Evolutionary conservation across 352 stramenopile species (phyloP).

Genomic region (Peronospora farinosa): DNA sequence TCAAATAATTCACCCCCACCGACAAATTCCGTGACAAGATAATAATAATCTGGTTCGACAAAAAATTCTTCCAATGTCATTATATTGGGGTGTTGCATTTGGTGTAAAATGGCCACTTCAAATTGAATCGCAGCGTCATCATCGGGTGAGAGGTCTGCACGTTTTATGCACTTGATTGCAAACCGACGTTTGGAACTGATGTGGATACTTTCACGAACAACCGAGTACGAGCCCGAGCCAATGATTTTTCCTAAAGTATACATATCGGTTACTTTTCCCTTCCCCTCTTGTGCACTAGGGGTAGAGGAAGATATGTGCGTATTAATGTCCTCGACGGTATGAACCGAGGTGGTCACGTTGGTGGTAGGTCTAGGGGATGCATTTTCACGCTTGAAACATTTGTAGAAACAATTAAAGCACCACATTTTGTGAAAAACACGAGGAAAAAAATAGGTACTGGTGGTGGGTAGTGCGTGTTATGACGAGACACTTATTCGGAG

Average conservation of each 20-base stretch:
- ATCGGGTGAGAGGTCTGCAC: conserved; percentile 56
- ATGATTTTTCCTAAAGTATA: conserved; percentile 81
- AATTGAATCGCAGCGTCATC: conserved; percentile 75
- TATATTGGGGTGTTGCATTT: conserved; percentile 87
- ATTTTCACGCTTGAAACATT: conserved; percentile 35
- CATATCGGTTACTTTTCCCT: conserved; percentile 57
- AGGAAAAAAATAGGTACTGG: no score
- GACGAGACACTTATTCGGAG: no score
- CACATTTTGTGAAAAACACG: no score
- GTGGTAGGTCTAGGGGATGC: conserved; percentile 23
- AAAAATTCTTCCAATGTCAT: conserved; percentile 89
- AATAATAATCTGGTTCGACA: conserved; percentile 82
- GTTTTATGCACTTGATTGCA: conserved; percentile 88
- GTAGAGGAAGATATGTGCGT: conserved; percentile 15
- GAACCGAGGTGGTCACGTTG: conserved; percentile 6
- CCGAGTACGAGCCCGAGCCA: conserved; percentile 85
- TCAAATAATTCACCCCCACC: conserved; percentile 86
- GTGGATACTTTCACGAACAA: conserved; percentile 79
- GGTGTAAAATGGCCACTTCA: conserved; percentile 77
- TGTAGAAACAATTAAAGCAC: conserved; percentile 60
- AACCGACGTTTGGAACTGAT: conserved; percentile 77
- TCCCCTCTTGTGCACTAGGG: conserved; percentile 17
- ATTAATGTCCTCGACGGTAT: conserved; percentile 7
- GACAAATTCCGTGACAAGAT: conserved; percentile 86
- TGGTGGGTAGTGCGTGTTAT: no score